Base-by-base conservation (phyloP, 257 asterid species). In the Solanum bulbocastanum region DNA sequence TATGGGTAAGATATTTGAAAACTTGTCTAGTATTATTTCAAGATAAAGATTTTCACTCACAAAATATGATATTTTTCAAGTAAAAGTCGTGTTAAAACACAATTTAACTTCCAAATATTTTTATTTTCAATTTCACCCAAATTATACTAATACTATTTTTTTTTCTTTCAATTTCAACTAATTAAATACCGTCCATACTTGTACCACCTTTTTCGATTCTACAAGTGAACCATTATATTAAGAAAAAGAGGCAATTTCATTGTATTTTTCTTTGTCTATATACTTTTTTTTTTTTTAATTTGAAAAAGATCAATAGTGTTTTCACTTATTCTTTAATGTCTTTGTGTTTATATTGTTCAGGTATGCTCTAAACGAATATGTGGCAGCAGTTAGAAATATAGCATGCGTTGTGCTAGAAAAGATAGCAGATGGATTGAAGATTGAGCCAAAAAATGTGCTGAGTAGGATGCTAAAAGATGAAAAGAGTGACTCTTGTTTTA, bases 391-490 rank as follows among this genome's bases (percentile, higher is more conserved):
- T 37, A 87, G 85, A 60, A 89, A 72, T 15, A 58, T 83, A 87
- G 86, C 86, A 15, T 87, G 89, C 60, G 37, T 39, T 42, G 62
- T 89, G 10, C 30, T 89, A 87, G 91, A 89, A 84, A 89, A 71
- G 86, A 89, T 87, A 20, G 89, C 89, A 27, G 89, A 87, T 7
- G 91, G 86, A 3, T 76, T 89, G 46, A 83, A 18, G 25, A 87
- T 89, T 22, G 87, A 65, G 44, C 83, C 85, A 83, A 87, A 75
- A 13, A 89, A 87, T 87, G 86, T 87, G 89, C 39, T 89, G 20
- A 83, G 91, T 84, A 83, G 36, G 86, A 35, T 89, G 33, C 10
- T 89, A 14, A 72, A 40, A 33, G 88, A 87, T 60, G 86, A 87
- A 36, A 87, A 73, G 69, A 89, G 89, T 73, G 91, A 89, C 30